Evolutionary conservation across 768 basidiomycete genomes (phyloP).

Genomic region (Auricularia heimuer): DNA sequence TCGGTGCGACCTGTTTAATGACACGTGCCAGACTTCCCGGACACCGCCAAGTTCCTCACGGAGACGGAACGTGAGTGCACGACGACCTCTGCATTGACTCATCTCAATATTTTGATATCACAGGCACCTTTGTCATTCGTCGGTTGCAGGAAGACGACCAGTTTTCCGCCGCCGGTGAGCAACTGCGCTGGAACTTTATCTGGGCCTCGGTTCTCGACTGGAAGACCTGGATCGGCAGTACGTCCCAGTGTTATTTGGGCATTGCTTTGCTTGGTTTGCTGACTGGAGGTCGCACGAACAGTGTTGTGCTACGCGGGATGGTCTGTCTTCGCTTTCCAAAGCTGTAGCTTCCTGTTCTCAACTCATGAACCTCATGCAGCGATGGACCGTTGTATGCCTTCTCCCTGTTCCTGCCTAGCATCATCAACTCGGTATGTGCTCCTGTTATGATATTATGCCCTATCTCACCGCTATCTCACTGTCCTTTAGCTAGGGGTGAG

Average conservation of each 20-base stretch:
- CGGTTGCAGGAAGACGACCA: conserved; percentile 59
- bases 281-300: conserved; percentile 13
- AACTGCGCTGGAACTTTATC: conserved; percentile 47
- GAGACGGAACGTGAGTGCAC: conserved; percentile 48
- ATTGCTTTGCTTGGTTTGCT: background rate
- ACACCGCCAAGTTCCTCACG: conserved; percentile 68
- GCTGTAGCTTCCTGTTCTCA: background rate
- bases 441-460: background rate
- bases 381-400: conserved; percentile 71
- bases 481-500: background rate
- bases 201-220: conserved; percentile 11
- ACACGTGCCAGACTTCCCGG: conserved; percentile 51
- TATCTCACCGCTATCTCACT: background rate
- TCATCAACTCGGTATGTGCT: conserved; percentile 37
- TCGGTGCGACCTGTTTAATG: background rate
- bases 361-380: conserved; percentile 9
- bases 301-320: conserved; percentile 46
- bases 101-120: no score
- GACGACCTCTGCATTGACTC: background rate
- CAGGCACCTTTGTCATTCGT: conserved; percentile 38
- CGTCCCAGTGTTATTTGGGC: background rate
- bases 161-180: conserved; percentile 65
- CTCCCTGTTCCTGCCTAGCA: conserved; percentile 67
- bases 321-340: background rate
- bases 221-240: background rate